phyloP scores from a whole-genome alignment of 768 basidiomycete genomes.

The Sporobolomyces roseus region DNA sequence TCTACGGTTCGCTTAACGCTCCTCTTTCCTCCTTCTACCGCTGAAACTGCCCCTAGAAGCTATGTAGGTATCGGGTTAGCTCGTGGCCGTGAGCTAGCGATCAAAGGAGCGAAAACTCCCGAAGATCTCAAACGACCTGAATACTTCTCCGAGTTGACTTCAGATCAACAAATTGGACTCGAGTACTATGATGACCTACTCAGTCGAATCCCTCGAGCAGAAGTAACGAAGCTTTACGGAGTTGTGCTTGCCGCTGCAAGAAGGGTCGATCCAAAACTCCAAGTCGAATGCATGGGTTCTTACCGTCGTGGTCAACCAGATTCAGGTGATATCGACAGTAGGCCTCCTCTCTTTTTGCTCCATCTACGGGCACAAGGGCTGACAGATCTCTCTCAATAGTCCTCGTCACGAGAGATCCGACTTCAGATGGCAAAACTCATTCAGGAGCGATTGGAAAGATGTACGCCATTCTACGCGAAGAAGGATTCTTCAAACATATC shows the following conservation, averaged over 20 bases:
- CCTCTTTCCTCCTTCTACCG: not conserved
- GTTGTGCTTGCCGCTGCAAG: too few species aligned
- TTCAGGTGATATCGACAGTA: conserved; percentile 49
- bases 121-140: conserved; percentile 6
- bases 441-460: conserved; percentile 40
- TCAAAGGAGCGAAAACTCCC: conserved; percentile 5
- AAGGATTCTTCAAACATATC: conserved; percentile 46
- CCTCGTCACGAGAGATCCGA: conserved; percentile 47
- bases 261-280: conserved; percentile 46
- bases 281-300: conserved; percentile 49
- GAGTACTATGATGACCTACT: conserved; percentile 49
- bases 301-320: conserved; percentile 47
- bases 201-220: conserved; percentile 49
- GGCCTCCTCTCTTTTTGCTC: too few species aligned
- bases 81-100: not conserved
- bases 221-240: conserved; percentile 46
- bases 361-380: too few species aligned
- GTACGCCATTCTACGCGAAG: conserved; percentile 38
- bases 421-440: conserved; percentile 44
- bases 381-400: too few species aligned
- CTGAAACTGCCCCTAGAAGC: not conserved
- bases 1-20: conserved; percentile 15
- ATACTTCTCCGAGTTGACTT: not conserved
- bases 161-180: conserved; percentile 45
- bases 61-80: conserved; percentile 4